These are phyloP conservation scores for Acorus calamus DNA, from an alignment of 106 monocot species.

Conservation along the genomic window DNA sequence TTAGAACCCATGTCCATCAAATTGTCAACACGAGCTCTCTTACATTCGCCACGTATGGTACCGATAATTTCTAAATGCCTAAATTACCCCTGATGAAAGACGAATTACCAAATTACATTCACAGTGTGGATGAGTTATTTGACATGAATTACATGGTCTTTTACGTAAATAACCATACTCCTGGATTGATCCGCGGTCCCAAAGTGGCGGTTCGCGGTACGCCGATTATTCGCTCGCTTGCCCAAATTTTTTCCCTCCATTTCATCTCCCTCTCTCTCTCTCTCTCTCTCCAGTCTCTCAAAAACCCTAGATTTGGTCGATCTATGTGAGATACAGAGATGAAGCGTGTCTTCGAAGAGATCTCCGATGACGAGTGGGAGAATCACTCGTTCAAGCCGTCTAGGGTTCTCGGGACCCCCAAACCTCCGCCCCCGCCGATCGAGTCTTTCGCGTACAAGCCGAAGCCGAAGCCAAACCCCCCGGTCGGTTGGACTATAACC, in stretches of 20 bases:
- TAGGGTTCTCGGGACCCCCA: conserved; percentile 40
- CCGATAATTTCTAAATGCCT: too few relatives aligned
- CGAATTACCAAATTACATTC: too few relatives aligned
- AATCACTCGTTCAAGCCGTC: conserved; percentile 56
- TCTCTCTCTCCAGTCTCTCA: not conserved
- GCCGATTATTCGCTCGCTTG: not conserved
- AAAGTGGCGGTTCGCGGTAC: too few relatives aligned
- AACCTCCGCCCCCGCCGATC: conserved; percentile 31
- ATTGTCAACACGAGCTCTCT: too few relatives aligned
- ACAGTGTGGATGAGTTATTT: too few relatives aligned
- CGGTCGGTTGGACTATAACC: not conserved
- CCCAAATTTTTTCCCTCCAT: not conserved
- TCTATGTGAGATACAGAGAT: conserved; percentile 5
- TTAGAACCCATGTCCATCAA: too few relatives aligned
- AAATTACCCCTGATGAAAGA: too few relatives aligned
- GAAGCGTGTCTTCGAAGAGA: conserved; percentile 79
- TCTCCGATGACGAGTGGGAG: conserved; percentile 95
- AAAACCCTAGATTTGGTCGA: too few relatives aligned
- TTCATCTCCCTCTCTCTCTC: not conserved
- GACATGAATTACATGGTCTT: too few relatives aligned
- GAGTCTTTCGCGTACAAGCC: conserved; percentile 74
- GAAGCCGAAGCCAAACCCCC: not conserved
- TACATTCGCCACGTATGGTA: too few relatives aligned
- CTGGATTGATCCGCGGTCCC: too few relatives aligned
- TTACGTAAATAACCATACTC: too few relatives aligned